Evolutionary conservation across 1,139 yeast genomes (phyloP).

Genomic region (Pichia sp.): DNA sequence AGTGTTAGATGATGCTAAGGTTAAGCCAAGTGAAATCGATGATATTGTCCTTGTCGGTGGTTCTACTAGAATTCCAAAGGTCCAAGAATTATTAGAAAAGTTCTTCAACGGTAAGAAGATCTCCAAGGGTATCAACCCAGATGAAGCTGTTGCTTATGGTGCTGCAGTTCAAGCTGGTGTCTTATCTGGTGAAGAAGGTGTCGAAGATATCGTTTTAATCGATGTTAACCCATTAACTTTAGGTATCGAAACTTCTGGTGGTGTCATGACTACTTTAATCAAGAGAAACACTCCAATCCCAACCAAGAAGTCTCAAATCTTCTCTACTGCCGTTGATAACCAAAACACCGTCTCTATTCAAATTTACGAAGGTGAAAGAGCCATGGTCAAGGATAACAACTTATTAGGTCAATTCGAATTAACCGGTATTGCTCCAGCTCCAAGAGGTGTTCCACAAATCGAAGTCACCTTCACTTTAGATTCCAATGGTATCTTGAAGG

Average conservation of each 20-base stretch:
- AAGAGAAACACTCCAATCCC: conserved; percentile 98
- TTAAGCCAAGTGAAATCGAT: conserved; percentile 78
- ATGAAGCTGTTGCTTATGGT: conserved; percentile 97
- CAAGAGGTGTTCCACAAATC: conserved; percentile 97
- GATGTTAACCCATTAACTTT: conserved; percentile 94
- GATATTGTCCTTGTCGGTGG: conserved; percentile 97
- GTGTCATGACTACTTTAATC: conserved; percentile 96
- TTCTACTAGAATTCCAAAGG: conserved; percentile 98
- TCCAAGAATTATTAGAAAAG: conserved; percentile 83
- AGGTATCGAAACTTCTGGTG: conserved; percentile 98
- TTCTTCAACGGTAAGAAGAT: conserved; percentile 93
- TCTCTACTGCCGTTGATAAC: conserved; percentile 96
- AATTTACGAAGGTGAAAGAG: conserved; percentile 97
- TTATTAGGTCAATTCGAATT: conserved; percentile 94
- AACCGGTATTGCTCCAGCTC: conserved; percentile 96
- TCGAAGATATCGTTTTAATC: conserved; percentile 82
- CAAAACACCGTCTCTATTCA: conserved; percentile 97
- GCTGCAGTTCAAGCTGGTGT: conserved; percentile 99
- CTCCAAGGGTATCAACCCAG: conserved; percentile 95
- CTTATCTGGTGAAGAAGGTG: conserved; percentile 75
- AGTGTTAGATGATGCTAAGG: conserved; percentile 86
- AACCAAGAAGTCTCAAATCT: conserved; percentile 93
- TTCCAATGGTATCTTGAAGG: conserved; percentile 95
- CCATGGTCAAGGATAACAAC: conserved; percentile 94
- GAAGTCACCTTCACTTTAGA: conserved; percentile 95